These are phyloP conservation scores for Camelina laxa DNA, from an alignment of 345 rosid species.

Conservation along the genomic window DNA sequence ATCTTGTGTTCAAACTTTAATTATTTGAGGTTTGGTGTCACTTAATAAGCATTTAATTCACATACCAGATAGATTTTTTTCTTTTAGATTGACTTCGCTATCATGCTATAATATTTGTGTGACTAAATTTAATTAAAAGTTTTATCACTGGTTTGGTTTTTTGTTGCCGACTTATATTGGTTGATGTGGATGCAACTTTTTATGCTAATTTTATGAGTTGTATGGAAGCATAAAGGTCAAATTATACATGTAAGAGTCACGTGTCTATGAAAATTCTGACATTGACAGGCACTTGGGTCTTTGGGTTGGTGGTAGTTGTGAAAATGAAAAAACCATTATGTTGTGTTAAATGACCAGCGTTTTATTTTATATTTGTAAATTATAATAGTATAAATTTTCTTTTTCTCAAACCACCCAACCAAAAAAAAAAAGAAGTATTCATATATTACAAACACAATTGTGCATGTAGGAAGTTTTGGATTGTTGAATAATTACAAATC, in stretches of 20 bases:
- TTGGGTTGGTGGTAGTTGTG: conserved; percentile 42
- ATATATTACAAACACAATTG: background rate
- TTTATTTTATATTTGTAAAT: background rate
- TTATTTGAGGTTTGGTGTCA: background rate
- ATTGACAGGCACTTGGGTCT: conserved; percentile 25
- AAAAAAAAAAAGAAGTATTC: background rate
- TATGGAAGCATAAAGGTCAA: conserved; percentile 26
- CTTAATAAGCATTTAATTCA: conserved; percentile 20
- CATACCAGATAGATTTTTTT: conserved; percentile 1
- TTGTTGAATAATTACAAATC: background rate
- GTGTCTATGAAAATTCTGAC: conserved; percentile 36
- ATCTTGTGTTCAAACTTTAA: background rate
- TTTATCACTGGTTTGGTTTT: background rate
- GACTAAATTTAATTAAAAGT: conserved; percentile 2
- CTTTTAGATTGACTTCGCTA: conserved; percentile 6
- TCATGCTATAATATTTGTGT: conserved; percentile 8
- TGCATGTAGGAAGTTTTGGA: background rate
- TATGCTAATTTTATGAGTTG: background rate
- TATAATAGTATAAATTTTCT: background rate
- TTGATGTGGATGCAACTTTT: conserved; percentile 8
- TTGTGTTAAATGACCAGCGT: background rate
- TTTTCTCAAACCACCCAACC: background rate
- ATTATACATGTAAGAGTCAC: conserved; percentile 26
- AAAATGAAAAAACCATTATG: conserved; percentile 22
- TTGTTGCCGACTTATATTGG: background rate